Evolutionary conservation across 192 early-diverging fungal species (phyloP).

Genomic region (Backusella australiensis): DNA sequence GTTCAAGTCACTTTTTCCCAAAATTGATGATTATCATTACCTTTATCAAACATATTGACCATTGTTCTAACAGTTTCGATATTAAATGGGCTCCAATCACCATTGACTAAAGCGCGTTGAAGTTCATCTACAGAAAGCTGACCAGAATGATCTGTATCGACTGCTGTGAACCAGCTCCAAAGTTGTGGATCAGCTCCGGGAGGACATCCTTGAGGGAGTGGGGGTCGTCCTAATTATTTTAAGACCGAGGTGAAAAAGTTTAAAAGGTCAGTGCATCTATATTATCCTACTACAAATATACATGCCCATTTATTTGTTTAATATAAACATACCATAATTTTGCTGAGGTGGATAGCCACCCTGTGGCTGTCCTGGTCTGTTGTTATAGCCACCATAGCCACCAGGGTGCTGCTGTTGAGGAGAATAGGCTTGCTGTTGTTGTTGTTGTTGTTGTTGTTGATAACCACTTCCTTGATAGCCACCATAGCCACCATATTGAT

Average conservation of each 20-base stretch:
- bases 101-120: constrained; percentile 71
- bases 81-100: constrained; percentile 81
- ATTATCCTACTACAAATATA: background rate
- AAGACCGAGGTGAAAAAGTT: background rate
- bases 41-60: constrained; percentile 77
- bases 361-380: background rate
- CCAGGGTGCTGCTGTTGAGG: background rate
- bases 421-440: background rate
- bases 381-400: constrained; percentile 3
- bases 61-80: constrained; percentile 80
- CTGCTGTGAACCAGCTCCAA: constrained; percentile 57
- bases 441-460: constrained; percentile 6
- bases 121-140: constrained; percentile 69
- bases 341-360: background rate
- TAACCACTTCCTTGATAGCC: background rate
- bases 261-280: background rate
- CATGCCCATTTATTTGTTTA: background rate
- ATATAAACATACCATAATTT: background rate
- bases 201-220: constrained; percentile 22
- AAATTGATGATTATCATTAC: constrained; percentile 21
- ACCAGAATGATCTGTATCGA: constrained; percentile 66
- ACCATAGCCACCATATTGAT: constrained; percentile 12
- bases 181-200: constrained; percentile 37
- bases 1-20: background rate
- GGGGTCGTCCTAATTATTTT: constrained; percentile 6